These are phyloP conservation scores for Rhizopogon vinicolor DNA, from an alignment of 768 basidiomycete genomes.

Conservation along the genomic window DNA sequence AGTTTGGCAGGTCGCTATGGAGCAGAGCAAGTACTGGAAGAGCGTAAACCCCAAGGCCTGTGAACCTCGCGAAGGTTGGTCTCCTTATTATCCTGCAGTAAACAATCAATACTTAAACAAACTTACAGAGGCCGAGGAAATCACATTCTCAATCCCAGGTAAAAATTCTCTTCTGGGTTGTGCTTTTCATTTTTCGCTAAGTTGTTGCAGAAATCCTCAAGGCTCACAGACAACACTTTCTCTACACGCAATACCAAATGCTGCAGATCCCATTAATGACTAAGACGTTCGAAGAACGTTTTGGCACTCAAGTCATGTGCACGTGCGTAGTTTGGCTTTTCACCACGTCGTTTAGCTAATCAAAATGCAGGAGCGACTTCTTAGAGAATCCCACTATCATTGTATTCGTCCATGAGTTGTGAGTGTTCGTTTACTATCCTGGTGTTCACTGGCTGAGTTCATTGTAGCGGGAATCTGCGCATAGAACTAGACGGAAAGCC, in stretches of 20 bases:
- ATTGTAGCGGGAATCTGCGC: conserved; percentile 77
- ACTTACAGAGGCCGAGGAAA: conserved; percentile 51
- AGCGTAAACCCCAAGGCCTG: conserved; percentile 75
- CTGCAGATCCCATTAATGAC: conserved; percentile 76
- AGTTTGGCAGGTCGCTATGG: conserved; percentile 79
- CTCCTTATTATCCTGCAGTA: background rate
- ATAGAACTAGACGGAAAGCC: conserved; percentile 74
- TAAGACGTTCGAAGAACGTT: conserved; percentile 61
- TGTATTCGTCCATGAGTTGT: conserved; percentile 95
- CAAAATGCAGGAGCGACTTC: conserved; percentile 57
- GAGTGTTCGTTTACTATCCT: conserved; percentile 24
- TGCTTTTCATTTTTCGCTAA: conserved; percentile 3
- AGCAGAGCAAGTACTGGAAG: conserved; percentile 93
- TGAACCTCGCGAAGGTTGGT: conserved; percentile 73
- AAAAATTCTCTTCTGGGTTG: conserved; percentile 2
- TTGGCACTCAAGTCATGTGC: conserved; percentile 83
- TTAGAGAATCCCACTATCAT: conserved; percentile 75
- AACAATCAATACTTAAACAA: background rate
- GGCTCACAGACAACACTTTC: conserved; percentile 78
- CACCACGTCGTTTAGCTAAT: background rate
- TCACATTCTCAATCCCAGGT: conserved; percentile 70
- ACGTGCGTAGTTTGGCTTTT: conserved; percentile 55
- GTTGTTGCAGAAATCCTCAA: conserved; percentile 70
- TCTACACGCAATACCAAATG: conserved; percentile 75
- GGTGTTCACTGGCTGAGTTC: background rate